These are phyloP conservation scores for Mucor indicus DNA, from an alignment of 371 early-diverging fungal species.

Conservation along the genomic window DNA sequence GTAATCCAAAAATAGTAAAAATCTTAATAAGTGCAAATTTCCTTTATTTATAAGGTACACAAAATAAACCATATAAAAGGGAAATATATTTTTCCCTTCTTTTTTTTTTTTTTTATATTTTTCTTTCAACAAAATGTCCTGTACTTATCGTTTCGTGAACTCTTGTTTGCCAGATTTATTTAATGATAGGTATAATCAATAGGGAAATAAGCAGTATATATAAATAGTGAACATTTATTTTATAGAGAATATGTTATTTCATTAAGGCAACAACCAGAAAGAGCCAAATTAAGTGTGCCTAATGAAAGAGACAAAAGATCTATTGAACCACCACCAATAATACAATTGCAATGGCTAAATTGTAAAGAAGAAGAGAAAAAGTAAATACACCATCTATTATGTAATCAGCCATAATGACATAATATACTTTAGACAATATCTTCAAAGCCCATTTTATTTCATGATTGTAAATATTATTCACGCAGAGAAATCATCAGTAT, in stretches of 20 bases:
- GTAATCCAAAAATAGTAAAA: too few relatives aligned
- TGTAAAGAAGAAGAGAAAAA: slow-evolving; percentile 33
- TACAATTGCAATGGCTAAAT: slow-evolving; percentile 36
- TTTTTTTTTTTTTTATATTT: slow-evolving; percentile 5
- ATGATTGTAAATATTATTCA: slow-evolving; percentile 36
- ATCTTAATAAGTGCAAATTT: too few relatives aligned
- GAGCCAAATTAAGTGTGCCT: slow-evolving; percentile 15
- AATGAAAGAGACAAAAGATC: slow-evolving; percentile 31
- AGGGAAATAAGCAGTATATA: too few relatives aligned
- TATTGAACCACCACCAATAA: slow-evolving; percentile 48
- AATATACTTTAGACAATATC: slow-evolving; percentile 38
- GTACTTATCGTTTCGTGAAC: slow-evolving; percentile 5
- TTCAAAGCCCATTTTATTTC: slow-evolving; percentile 50
- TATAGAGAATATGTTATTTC: slow-evolving; percentile 1
- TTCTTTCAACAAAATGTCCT: not conserved
- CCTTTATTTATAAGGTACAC: too few relatives aligned
- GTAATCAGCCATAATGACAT: not conserved
- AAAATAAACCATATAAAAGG: too few relatives aligned
- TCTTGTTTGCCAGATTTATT: slow-evolving; percentile 1
- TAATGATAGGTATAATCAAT: slow-evolving; percentile 1
- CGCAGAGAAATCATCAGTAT: slow-evolving; percentile 9
- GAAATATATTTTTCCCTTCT: not conserved
- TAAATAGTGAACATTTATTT: not conserved
- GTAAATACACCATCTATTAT: slow-evolving; percentile 20
- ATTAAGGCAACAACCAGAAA: slow-evolving; percentile 22